These are phyloP conservation scores for Saturnispora silvae DNA, from an alignment of 805 yeast species.

Conservation along the genomic window DNA sequence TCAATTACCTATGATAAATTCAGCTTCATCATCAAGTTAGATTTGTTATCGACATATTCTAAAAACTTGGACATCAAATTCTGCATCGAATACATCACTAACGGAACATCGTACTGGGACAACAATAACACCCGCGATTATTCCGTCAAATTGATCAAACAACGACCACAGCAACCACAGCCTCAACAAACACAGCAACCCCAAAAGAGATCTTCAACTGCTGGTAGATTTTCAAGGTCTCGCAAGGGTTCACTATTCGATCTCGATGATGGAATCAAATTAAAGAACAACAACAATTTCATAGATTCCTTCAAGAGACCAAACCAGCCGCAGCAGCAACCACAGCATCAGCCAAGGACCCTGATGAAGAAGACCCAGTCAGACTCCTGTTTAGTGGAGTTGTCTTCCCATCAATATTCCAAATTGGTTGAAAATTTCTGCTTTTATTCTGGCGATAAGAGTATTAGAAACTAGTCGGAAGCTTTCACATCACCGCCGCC, in stretches of 20 bases:
- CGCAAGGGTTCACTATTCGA: constrained; percentile 9
- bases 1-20: constrained; percentile 29
- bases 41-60: constrained; percentile 19
- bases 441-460: constrained; percentile 17
- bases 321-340: not conserved
- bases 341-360: no score
- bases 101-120: constrained; percentile 29
- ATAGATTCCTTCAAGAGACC: constrained; percentile 17
- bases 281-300: constrained; percentile 23
- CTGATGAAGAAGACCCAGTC: constrained; percentile 24
- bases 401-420: constrained; percentile 12
- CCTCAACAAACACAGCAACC: no score
- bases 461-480: no score
- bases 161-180: not conserved
- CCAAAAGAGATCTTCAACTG: not conserved
- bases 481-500: no score
- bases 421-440: constrained; percentile 23
- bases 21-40: constrained; percentile 38
- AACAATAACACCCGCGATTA: constrained; percentile 30
- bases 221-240: not conserved
- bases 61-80: constrained; percentile 26
- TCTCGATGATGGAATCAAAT: constrained; percentile 22
- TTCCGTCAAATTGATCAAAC: constrained; percentile 25
- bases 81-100: constrained; percentile 30
- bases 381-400: constrained; percentile 20